Evolutionary conservation across 2,329 filamentous ascomycete genomes (phyloP), one percentile per base, ranked within the genome.

Genomic region (Penicillium sp.): DNA sequence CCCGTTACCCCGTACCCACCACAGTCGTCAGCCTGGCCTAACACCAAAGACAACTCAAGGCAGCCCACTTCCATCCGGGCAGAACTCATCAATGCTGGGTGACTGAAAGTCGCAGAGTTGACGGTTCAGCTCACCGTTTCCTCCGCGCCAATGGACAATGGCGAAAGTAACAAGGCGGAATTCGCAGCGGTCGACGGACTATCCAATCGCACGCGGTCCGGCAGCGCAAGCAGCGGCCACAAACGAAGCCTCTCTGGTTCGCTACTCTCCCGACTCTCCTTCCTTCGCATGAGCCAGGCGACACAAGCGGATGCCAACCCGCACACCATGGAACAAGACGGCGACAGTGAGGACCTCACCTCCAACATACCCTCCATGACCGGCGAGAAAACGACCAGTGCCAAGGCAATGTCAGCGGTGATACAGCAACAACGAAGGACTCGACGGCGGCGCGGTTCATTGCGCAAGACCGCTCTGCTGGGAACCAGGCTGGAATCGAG

Each of bases 391-490:
- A 46, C 55, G 16, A 43, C 54, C 21, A 66, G 79, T 74, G 67
- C 79, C 72, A 70, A 81, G 73, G 77, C 81, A 63, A 73, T 83
- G 74, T 74, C 74, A 24, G 75, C 71, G 33, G 78, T 77, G 23
- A 69, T 81, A 47, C 81, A 78, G 58, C 70, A 78, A 58, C 70
- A 81, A 54, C 82, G 70, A 51, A 79, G 80, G 70, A 85, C 85
- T 43, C 81, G 91, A 51, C 87, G 87, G 65, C 85, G 92, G 55
- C 90, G 89, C 69, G 92, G 91, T 3, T 96, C 92, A 10, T 79
- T 97, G 70, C 84, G 92, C 55, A 96, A 96, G 74, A 91, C 90
- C 10, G 92, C 91, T 23, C 79, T 96, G 45, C 80, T 96, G 16
- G 90, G 91, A 14, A 88, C 69, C 55, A 60, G 72, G 18, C 58